Evolutionary conservation across 192 early-diverging fungal genomes (phyloP).

Genomic region (Coemansia sp.): DNA sequence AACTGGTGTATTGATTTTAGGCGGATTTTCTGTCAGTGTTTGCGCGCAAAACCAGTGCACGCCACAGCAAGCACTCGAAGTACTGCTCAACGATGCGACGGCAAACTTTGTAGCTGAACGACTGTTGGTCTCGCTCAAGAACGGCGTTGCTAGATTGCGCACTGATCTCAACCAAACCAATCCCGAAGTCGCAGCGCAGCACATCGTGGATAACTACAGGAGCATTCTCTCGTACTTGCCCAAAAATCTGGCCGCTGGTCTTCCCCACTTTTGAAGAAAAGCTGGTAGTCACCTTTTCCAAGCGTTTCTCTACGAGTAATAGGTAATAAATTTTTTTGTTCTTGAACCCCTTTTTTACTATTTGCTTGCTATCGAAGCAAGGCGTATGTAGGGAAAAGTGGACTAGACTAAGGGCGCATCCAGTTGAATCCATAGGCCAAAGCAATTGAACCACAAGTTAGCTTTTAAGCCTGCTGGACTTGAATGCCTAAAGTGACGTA

Average conservation of each 20-base stretch:
- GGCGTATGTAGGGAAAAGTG: not conserved
- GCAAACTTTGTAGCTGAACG: conserved; percentile 14
- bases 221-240: conserved; percentile 14
- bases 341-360: not conserved
- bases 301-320: not conserved
- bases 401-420: not conserved
- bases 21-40: not conserved
- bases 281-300: not conserved
- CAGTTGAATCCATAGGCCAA: too few species aligned
- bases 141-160: conserved; percentile 10
- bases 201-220: conserved; percentile 22
- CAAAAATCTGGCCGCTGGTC: not conserved
- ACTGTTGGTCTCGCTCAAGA: conserved; percentile 21
- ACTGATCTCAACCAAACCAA: not conserved
- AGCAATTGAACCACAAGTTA: not conserved
- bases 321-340: not conserved
- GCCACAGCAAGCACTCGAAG: conserved; percentile 29
- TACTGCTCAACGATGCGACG: conserved; percentile 25
- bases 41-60: conserved; percentile 34
- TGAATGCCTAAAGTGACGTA: not conserved
- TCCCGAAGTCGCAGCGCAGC: conserved; percentile 15
- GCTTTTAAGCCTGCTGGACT: not conserved
- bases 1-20: not conserved
- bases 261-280: conserved; percentile 11
- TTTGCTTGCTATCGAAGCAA: not conserved